Evolutionary conservation across 192 early-diverging fungal genomes (phyloP).

Genomic region (Coemansia sp.): DNA sequence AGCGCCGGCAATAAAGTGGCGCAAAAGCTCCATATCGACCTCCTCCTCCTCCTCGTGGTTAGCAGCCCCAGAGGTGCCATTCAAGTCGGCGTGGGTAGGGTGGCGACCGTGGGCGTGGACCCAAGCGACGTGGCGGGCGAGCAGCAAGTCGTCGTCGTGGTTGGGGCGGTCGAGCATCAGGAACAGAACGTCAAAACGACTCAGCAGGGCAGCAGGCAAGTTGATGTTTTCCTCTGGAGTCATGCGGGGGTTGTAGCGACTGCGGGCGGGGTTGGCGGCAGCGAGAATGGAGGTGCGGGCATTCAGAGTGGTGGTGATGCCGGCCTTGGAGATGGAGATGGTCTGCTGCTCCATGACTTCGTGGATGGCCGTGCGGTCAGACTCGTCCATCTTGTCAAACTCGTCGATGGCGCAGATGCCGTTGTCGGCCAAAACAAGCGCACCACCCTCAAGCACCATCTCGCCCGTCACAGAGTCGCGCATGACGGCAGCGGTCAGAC

Average conservation of each 20-base stretch:
- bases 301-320: constrained; percentile 96
- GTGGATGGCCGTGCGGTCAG: constrained; percentile 95
- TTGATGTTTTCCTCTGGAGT: constrained; percentile 97
- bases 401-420: constrained; percentile 99
- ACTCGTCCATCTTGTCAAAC: constrained; percentile 99
- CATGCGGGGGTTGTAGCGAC: constrained; percentile 89
- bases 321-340: constrained; percentile 96
- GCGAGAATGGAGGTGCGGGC: constrained; percentile 95
- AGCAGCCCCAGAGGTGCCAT: constrained; percentile 18
- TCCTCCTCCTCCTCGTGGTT: constrained; percentile 30
- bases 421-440: constrained; percentile 96
- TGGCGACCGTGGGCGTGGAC: constrained; percentile 88
- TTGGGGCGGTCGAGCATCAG: constrained; percentile 87
- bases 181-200: constrained; percentile 92
- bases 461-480: constrained; percentile 93
- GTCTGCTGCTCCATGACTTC: constrained; percentile 99
- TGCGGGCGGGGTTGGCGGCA: constrained; percentile 96
- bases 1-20: constrained; percentile 88
- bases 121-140: constrained; percentile 91
- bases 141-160: constrained; percentile 72
- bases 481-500: constrained; percentile 93
- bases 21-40: constrained; percentile 76
- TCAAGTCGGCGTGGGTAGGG: constrained; percentile 59
- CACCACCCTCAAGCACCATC: constrained; percentile 97
- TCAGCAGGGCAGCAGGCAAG: constrained; percentile 90